Evolutionary conservation across 2,329 filamentous ascomycete genomes (phyloP), one percentile per base, ranked within the genome.

Genomic region (Phoma sp.): DNA sequence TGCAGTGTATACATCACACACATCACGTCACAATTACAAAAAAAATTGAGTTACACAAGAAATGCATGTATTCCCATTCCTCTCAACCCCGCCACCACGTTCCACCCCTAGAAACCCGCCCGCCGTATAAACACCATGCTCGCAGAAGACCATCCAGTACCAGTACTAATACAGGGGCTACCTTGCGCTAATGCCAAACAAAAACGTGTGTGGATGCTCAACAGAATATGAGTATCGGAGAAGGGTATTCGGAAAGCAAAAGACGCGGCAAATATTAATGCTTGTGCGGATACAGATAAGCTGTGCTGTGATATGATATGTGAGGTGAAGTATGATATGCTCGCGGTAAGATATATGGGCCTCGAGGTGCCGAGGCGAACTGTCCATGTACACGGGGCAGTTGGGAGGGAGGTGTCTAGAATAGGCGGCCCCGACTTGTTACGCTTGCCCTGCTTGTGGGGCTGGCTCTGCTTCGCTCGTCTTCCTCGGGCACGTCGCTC

Each of bases 401-500:
- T 23, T 29, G 4, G 7, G 6, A 30, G n/a, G n/a, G 23, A 6
- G 25, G 32, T 11, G 11, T 9, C 23, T 42, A 54, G 34, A 54
- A 54, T 12, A 66, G 47, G 17, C 62, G 48, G n/a, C 68, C 66
- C 28, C 68, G 61, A 47, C 67, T 69, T 6, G 69, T 62, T 49
- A 74, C 71, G 38, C 74, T 76, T 7, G 73, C 73, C 21, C 74
- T 49, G 39, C 72, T 74, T 7, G 51, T 54, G 0, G 72, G 72
- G 15, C 68, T 72, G 10, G 74, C 74, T 30, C 73, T 61, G 42
- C 74, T 76, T 38, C 72, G 55, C 61, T 76, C 74, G 37, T 76
- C 74, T 50, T 76, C 74, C 55, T 75, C 72, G 17, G 72, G 66
- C n/a, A 76, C 74, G 53, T 76, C 74, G 53, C 74, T 76, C 56